A percentile compares a stretch with the other conserved stretches of the same genome.
phyloP scores from a whole-genome alignment of 331 rosid species.

The Acacia pycnantha region DNA sequence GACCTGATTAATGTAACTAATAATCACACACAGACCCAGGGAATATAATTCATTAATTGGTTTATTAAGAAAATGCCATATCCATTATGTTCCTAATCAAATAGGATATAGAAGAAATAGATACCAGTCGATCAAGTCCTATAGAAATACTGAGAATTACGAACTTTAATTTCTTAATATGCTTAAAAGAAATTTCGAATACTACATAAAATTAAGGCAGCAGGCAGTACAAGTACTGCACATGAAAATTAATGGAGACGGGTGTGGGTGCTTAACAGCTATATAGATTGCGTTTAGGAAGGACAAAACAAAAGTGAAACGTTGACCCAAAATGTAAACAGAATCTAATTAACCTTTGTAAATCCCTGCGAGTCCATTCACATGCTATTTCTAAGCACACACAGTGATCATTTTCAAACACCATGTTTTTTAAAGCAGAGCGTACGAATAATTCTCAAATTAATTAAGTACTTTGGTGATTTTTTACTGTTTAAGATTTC shows the following conservation, averaged over 20 bases:
- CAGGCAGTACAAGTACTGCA: not conserved
- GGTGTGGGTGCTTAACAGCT: not conserved
- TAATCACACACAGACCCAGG: not conserved
- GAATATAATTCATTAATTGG: not conserved
- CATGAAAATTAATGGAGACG: not conserved
- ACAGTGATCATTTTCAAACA: not conserved
- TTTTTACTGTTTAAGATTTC: not conserved
- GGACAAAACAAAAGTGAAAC: not conserved
- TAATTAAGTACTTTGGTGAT: not conserved
- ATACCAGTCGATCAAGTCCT: not conserved
- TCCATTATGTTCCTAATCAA: not conserved
- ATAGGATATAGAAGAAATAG: not conserved
- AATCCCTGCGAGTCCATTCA: not conserved
- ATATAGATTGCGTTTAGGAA: not conserved
- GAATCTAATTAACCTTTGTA: not conserved
- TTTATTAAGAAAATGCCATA: not conserved
- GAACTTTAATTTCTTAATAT: not conserved
- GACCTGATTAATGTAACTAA: not conserved
- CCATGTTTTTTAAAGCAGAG: not conserved
- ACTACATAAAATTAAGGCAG: not conserved
- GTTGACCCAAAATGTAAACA: constrained; percentile 5
- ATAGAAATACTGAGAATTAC: not conserved
- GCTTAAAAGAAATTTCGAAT: not conserved
- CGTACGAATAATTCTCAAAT: not conserved
- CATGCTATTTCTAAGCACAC: not conserved